phyloP scores from a whole-genome alignment of 2,329 filamentous ascomycete species.

The Penicillium italicum region DNA sequence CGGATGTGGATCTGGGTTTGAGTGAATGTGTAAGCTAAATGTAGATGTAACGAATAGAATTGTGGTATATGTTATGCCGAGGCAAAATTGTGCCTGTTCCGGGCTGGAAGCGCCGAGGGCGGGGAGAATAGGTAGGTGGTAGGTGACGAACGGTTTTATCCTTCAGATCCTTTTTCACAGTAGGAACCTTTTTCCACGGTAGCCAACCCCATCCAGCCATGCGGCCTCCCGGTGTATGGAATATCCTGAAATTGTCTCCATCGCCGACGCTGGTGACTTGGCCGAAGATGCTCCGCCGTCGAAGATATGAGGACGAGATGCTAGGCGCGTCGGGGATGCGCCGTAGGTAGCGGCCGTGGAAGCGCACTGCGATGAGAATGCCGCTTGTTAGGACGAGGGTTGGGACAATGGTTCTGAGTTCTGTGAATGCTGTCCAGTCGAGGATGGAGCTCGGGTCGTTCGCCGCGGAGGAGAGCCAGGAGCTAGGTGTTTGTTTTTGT shows the following conservation, averaged over 20 bases:
- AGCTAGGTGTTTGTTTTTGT: slow-evolving; percentile 13
- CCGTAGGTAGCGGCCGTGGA: slow-evolving; percentile 61
- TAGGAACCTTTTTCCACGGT: slow-evolving; percentile 66
- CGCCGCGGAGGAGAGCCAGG: slow-evolving; percentile 17
- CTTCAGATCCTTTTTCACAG: slow-evolving; percentile 64
- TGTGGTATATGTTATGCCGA: background rate
- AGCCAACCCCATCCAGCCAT: slow-evolving; percentile 91
- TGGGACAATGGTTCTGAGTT: slow-evolving; percentile 36
- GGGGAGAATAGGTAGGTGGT: background rate
- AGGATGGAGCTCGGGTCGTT: slow-evolving; percentile 43
- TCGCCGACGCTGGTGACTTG: slow-evolving; percentile 91
- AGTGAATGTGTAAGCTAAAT: background rate
- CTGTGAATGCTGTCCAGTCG: slow-evolving; percentile 39
- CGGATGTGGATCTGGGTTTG: slow-evolving; percentile 68
- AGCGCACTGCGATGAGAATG: slow-evolving; percentile 34
- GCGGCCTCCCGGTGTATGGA: slow-evolving; percentile 88
- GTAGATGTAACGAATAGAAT: background rate
- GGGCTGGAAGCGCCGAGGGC: background rate
- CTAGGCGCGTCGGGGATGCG: slow-evolving; percentile 75
- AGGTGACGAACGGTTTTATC: slow-evolving; percentile 66
- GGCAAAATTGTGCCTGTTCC: background rate
- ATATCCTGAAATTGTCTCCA: slow-evolving; percentile 92
- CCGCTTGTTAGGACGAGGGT: slow-evolving; percentile 39
- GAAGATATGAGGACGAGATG: slow-evolving; percentile 71
- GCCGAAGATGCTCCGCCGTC: slow-evolving; percentile 73